Percentiles rank a stretch among this genome's conserved stretches.
Conservation (phyloP, 192 early-diverging fungal genomes). For the Umbelopsis isabellina region DNA sequence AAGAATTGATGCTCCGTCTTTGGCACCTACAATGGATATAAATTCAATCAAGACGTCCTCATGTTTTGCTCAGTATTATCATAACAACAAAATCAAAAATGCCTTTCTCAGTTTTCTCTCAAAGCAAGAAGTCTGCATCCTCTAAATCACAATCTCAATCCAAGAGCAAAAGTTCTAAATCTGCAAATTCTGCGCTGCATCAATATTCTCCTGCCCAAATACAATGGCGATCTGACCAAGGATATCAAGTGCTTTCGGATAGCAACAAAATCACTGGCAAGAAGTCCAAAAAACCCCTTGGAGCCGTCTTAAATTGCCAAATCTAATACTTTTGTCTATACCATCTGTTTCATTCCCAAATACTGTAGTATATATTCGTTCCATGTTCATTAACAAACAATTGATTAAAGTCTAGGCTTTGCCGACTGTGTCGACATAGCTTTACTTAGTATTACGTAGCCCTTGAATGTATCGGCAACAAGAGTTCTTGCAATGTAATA, state of each 20-base stretch:
- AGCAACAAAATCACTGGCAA: too few species aligned
- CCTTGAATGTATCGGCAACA: too few species aligned
- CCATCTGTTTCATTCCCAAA: background rate
- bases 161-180: background rate
- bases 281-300: background rate
- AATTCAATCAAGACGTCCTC: background rate
- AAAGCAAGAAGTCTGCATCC: background rate
- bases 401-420: too few species aligned
- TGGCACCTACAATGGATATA: background rate
- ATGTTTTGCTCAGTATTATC: background rate
- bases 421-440: too few species aligned
- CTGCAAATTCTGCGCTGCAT: background rate
- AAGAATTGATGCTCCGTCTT: background rate
- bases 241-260: background rate
- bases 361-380: background rate
- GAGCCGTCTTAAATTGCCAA: background rate
- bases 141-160: background rate
- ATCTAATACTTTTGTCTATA: slow-evolving; percentile 1
- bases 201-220: background rate
- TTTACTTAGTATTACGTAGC: too few species aligned
- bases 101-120: background rate
- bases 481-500: too few species aligned
- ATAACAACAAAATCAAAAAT: background rate
- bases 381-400: background rate
- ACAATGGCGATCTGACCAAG: background rate